phyloP scores from a whole-genome alignment of 2,329 filamentous ascomycete genomes.

The Talaromyces verruculosus region DNA sequence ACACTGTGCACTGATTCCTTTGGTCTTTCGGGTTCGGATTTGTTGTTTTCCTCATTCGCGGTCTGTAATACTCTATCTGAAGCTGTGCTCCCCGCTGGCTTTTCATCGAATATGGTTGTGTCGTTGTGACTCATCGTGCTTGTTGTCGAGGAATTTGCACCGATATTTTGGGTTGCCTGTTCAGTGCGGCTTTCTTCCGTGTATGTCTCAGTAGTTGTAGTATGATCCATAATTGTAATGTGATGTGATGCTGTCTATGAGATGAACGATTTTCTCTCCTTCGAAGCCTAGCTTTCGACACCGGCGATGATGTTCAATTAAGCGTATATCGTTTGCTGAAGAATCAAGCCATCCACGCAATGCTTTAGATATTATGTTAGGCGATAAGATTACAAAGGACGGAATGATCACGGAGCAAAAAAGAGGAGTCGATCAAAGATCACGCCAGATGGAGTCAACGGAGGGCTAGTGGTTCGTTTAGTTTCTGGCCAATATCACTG shows the following conservation, averaged over 20 bases:
- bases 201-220: neutral
- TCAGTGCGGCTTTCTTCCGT: neutral
- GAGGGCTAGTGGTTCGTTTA: neutral
- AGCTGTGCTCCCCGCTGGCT: neutral
- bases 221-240: neutral
- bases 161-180: neutral
- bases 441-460: conserved; percentile 2
- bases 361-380: neutral
- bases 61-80: neutral
- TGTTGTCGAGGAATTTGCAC: conserved; percentile 31
- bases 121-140: conserved; percentile 9
- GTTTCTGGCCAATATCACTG: neutral
- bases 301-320: neutral
- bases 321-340: neutral
- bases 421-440: neutral
- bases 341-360: neutral
- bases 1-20: conserved; percentile 13
- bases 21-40: neutral
- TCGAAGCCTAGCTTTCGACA: neutral
- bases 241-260: neutral
- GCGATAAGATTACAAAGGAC: no score
- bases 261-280: neutral
- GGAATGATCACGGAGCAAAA: neutral
- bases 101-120: neutral
- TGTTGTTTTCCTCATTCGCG: neutral